phyloP scores from a whole-genome alignment of 805 yeast genomes.

The Cyberlindnera galapagoensis region DNA sequence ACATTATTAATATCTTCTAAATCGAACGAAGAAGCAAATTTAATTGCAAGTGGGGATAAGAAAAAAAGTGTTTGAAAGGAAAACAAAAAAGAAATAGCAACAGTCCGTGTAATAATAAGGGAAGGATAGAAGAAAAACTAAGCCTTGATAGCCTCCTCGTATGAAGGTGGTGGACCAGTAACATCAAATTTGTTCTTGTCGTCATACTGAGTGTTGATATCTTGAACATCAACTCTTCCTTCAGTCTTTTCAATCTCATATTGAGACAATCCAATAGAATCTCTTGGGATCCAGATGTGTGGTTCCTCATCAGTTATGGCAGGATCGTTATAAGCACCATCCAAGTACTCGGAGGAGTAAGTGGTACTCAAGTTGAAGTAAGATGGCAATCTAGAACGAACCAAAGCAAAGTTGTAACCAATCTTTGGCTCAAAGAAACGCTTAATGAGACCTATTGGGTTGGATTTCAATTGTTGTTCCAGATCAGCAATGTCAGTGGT shows the following conservation, averaged over 20 bases:
- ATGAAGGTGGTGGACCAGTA: conserved; percentile 67
- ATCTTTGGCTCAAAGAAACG: conserved; percentile 36
- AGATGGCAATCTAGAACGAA: conserved; percentile 35
- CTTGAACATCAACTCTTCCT: conserved; percentile 49
- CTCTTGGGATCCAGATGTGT: conserved; percentile 65
- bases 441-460: conserved; percentile 13
- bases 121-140: no score
- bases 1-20: no score
- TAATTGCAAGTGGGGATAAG: no score
- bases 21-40: no score
- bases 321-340: conserved; percentile 46
- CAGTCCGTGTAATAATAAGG: no score
- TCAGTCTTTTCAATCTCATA: conserved; percentile 50
- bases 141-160: conserved; percentile 28
- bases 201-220: conserved; percentile 49
- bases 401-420: conserved; percentile 37
- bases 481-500: conserved; percentile 14
- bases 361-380: conserved; percentile 26
- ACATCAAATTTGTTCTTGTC: conserved; percentile 50
- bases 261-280: conserved; percentile 59
- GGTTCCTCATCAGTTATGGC: conserved; percentile 51
- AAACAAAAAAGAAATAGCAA: no score
- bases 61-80: no score
- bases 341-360: conserved; percentile 26
- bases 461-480: conserved; percentile 13